Conservation (phyloP, 331 rosid species). For the Stylosanthes scabra region DNA sequence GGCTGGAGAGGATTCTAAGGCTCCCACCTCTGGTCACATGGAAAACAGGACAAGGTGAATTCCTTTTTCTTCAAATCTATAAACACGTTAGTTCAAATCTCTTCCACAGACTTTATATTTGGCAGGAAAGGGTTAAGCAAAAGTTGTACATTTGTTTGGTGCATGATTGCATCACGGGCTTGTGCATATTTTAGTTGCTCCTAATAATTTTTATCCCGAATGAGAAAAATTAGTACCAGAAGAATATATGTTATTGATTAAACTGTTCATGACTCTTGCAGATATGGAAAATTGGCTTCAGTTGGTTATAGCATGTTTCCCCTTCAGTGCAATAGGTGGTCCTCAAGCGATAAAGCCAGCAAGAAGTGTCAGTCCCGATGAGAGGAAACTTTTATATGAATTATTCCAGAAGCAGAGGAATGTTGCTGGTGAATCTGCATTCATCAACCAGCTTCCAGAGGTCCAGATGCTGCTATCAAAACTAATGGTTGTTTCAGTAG, state of each 20-base stretch:
- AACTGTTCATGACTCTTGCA: constrained; percentile 46
- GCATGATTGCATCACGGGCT: constrained; percentile 21
- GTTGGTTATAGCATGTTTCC: constrained; percentile 84
- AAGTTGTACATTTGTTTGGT: constrained; percentile 11
- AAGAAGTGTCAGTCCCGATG: constrained; percentile 63
- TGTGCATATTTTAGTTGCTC: constrained; percentile 31
- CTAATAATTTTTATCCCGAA: constrained; percentile 12
- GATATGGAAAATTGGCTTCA: constrained; percentile 90
- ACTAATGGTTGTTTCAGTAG: constrained; percentile 80
- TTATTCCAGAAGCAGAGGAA: constrained; percentile 83
- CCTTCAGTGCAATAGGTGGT: constrained; percentile 63
- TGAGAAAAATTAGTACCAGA: background rate
- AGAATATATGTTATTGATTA: constrained; percentile 33
- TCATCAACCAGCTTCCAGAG: constrained; percentile 64
- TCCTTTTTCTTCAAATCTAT: constrained; percentile 4
- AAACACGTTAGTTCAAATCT: constrained; percentile 8
- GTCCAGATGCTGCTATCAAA: constrained; percentile 84
- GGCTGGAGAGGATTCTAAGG: constrained; percentile 73
- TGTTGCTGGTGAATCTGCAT: constrained; percentile 58
- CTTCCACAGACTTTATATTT: constrained; percentile 18
- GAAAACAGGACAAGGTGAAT: constrained; percentile 81
- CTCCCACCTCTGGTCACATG: constrained; percentile 77
- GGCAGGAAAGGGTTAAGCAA: background rate
- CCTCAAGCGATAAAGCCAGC: constrained; percentile 59
- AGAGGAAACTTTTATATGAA: constrained; percentile 69